A percentile compares a stretch with the other conserved stretches of the same genome.
Evolutionary conservation across 129 eudicot species (phyloP).

Genomic region (Gnaphalium uliginosum): DNA sequence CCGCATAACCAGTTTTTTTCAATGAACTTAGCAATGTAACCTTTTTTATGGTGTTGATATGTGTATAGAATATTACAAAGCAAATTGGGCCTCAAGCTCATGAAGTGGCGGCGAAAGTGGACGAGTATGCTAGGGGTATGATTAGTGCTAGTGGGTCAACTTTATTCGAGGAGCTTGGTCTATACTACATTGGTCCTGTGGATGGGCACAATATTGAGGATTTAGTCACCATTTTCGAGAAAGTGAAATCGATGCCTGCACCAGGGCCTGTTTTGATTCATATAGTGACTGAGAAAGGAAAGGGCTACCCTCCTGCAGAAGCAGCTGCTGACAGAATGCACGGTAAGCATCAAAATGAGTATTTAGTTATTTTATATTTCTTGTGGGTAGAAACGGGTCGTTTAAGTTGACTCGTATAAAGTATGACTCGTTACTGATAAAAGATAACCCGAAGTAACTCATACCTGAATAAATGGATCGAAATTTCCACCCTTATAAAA

Average conservation of each 20-base stretch:
- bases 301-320: conserved; percentile 85
- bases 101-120: conserved; percentile 82
- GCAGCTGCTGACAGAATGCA: conserved; percentile 80
- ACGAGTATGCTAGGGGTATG: conserved; percentile 84
- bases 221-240: conserved; percentile 54
- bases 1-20: background rate
- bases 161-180: conserved; percentile 71
- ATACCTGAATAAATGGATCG: background rate
- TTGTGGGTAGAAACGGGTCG: background rate
- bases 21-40: background rate
- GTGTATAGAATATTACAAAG: conserved; percentile 59
- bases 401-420: background rate
- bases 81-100: conserved; percentile 91
- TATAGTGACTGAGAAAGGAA: conserved; percentile 83
- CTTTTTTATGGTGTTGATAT: background rate
- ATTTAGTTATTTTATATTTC: too few relatives aligned
- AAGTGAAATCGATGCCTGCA: conserved; percentile 70
- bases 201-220: conserved; percentile 76
- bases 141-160: conserved; percentile 67
- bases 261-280: conserved; percentile 86
- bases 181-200: conserved; percentile 79
- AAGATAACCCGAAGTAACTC: background rate
- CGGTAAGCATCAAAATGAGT: conserved; percentile 35
- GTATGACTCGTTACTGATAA: background rate
- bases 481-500: background rate